Evolutionary conservation across 768 basidiomycete genomes (phyloP), one percentile per base, ranked within the genome.

Genomic region (Lactifluus pinguis): DNA sequence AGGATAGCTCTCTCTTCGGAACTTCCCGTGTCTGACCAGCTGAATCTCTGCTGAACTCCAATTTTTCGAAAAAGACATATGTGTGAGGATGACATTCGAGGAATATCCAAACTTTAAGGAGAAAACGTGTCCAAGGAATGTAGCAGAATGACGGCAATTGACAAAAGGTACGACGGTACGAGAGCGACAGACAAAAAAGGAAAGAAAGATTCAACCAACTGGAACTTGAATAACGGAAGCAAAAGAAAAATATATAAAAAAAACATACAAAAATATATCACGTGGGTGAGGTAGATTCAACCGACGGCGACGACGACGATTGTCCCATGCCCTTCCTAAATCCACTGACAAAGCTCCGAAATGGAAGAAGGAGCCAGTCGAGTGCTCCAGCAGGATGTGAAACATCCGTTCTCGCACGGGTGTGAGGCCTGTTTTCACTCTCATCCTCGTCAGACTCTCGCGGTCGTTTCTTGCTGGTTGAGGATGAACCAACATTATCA

Each of bases 321-420:
- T 36, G 48, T 32, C 52, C 41, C 57, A 65, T 25, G 5, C 57
- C 64, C 54, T 44, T 59, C 49, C 54, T 62, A 25, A 65, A 65
- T 34, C 64, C 64, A 49, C 47, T 53, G 15, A 65, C 59, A 52
- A 65, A 65, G 50, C 64, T 65, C 60, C 52, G 51, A 53, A 65
- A 57, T 19, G 57, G 63, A 10, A 55, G 48, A 5, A 62, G 55
- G 10, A 64, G 49, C 64, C 66, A 61, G 32, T 42, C 54, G 39
- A 60, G 51, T 29, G 58, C 54, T 3, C 55, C 69, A 4, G 81
- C 76, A 0, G 76, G 74, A 47, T 71, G 68, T 70, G 81, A 80
- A 0, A 68, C 70, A 54, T 77, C 79, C 36, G 70, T 80, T 39
- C 85, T 78, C 14, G 78, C 74, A n/a, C 85, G 83, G 57, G 77